Evolutionary conservation across 2,329 filamentous ascomycete species (phyloP).

Genomic region (Fusarium sp.): DNA sequence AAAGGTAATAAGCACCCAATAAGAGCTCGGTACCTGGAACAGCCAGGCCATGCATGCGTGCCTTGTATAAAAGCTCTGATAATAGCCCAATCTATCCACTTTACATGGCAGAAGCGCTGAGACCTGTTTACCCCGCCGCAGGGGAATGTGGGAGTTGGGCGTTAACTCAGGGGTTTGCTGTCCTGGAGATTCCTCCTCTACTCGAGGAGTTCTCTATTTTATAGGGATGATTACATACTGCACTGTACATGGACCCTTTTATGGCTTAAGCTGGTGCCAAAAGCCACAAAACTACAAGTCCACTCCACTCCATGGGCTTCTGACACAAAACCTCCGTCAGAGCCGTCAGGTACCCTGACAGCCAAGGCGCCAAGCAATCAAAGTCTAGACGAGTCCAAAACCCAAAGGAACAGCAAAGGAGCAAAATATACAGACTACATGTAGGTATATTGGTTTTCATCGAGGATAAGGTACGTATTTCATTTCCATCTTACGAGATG

Average conservation of each 20-base stretch:
- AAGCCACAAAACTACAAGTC: constrained; percentile 4
- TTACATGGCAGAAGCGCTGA: constrained; percentile 6
- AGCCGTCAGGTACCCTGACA: constrained; percentile 8
- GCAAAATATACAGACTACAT: no score
- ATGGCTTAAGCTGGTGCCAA: constrained; percentile 13
- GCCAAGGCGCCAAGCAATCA: constrained; percentile 9
- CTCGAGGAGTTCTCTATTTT: constrained; percentile 4
- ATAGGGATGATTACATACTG: neutral
- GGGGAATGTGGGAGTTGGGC: constrained; percentile 19
- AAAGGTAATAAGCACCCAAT: neutral
- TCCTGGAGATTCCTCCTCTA: neutral
- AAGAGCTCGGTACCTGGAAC: constrained; percentile 16
- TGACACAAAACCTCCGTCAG: neutral
- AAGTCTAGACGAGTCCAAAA: constrained; percentile 28
- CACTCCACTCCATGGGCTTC: neutral
- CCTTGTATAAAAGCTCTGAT: neutral
- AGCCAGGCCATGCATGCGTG: neutral
- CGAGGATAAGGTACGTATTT: constrained; percentile 1
- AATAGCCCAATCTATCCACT: neutral
- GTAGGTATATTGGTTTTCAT: neutral
- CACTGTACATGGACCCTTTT: constrained; percentile 9
- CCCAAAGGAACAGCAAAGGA: constrained; percentile 9
- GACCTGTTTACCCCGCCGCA: constrained; percentile 25
- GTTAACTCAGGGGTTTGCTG: constrained; percentile 11
- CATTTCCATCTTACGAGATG: constrained; percentile 8